Evolutionary conservation across 805 yeast genomes (phyloP).

Genomic region (Candida qinlingensis): DNA sequence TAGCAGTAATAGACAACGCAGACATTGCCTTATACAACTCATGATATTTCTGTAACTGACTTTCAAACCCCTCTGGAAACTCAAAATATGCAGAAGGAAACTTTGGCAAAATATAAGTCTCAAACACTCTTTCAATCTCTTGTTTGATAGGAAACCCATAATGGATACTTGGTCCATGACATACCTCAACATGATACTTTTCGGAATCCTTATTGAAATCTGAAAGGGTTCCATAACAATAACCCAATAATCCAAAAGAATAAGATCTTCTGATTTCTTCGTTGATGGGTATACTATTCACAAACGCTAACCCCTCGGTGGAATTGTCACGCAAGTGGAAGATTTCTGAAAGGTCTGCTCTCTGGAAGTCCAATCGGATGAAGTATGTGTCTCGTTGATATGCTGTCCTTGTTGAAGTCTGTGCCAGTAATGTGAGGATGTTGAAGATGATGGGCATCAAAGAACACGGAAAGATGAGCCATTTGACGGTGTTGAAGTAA

Average conservation of each 20-base stretch:
- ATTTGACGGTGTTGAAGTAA: slow-evolving; percentile 6
- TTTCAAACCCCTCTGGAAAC: not conserved
- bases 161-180: not conserved
- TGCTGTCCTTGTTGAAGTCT: not conserved
- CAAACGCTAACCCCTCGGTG: not conserved
- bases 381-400: slow-evolving; percentile 3
- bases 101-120: not conserved
- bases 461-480: slow-evolving; percentile 6
- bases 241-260: slow-evolving; percentile 5
- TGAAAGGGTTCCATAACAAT: slow-evolving; percentile 5
- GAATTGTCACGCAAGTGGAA: not conserved
- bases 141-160: slow-evolving; percentile 3
- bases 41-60: not conserved
- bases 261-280: not conserved
- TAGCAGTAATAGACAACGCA: slow-evolving; percentile 1
- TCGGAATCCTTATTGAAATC: not conserved
- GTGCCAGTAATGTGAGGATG: not conserved
- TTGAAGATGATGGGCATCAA: slow-evolving; percentile 6
- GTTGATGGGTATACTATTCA: not conserved
- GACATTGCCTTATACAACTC: slow-evolving; percentile 1
- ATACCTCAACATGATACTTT: not conserved
- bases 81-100: slow-evolving; percentile 3
- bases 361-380: slow-evolving; percentile 6
- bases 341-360: slow-evolving; percentile 2
- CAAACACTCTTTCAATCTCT: not conserved